Evolutionary conservation across 495 filamentous ascomycete species (phyloP).

Genomic region (Recurvomyces mirabilis): DNA sequence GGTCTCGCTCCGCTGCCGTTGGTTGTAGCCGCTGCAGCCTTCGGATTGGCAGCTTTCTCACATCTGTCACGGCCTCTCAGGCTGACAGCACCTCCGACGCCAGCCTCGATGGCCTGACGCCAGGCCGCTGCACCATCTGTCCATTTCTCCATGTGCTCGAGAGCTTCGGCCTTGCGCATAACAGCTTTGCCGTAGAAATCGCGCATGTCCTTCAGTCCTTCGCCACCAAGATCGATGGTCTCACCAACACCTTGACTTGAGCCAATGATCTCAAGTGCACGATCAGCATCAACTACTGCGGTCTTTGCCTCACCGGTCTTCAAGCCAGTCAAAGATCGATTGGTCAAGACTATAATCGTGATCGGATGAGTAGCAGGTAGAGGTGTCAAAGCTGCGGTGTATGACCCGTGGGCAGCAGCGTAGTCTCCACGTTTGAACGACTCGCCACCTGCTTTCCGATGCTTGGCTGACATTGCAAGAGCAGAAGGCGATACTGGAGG

Average conservation of each 20-base stretch:
- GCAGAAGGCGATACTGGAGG: constrained; percentile 56
- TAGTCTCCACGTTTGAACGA: constrained; percentile 94
- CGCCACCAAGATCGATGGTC: constrained; percentile 55
- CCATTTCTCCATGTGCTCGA: constrained; percentile 95
- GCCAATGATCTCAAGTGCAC: constrained; percentile 70
- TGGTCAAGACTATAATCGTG: constrained; percentile 74
- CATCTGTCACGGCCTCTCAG: constrained; percentile 82
- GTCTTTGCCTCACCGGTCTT: constrained; percentile 84
- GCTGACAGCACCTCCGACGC: constrained; percentile 70
- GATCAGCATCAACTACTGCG: constrained; percentile 71
- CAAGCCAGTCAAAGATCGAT: constrained; percentile 77
- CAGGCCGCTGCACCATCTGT: constrained; percentile 66
- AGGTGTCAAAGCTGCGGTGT: constrained; percentile 59
- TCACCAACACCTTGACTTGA: constrained; percentile 66
- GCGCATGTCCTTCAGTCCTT: constrained; percentile 72
- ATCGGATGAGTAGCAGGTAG: constrained; percentile 77
- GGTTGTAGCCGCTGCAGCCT: neutral
- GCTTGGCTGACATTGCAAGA: constrained; percentile 58
- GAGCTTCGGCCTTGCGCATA: constrained; percentile 85
- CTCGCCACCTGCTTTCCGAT: constrained; percentile 66
- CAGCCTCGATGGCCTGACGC: constrained; percentile 70
- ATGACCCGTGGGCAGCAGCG: constrained; percentile 68
- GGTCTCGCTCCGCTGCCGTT: neutral
- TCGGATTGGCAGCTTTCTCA: constrained; percentile 61
- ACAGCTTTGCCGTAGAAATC: constrained; percentile 88